Conservation (phyloP, 805 yeast species). For the Metschnikowia santaceciliae region DNA sequence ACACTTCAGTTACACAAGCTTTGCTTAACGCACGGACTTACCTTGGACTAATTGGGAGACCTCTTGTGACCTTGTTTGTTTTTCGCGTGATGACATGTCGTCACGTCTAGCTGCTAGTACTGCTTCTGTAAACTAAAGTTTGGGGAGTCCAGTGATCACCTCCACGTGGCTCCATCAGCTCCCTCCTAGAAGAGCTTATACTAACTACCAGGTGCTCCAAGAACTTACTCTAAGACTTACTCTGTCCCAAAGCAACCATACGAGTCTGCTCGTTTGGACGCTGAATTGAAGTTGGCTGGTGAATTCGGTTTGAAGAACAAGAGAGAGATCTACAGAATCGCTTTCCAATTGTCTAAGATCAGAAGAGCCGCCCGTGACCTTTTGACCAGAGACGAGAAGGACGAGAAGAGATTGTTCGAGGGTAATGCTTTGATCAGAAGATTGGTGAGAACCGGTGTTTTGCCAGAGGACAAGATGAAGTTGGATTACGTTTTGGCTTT, state of each 20-base stretch:
- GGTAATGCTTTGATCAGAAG: conserved; percentile 99
- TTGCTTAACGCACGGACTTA: not conserved
- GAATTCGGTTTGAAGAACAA: conserved; percentile 99
- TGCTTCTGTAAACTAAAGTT: conserved; percentile 3
- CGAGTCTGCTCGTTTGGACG: conserved; percentile 99
- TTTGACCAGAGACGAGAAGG: conserved; percentile 99
- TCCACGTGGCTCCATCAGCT: not conserved
- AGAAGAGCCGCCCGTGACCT: conserved; percentile 99
- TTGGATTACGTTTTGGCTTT: conserved; percentile 99
- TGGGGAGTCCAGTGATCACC: not conserved
- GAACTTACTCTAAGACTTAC: conserved; percentile 99
- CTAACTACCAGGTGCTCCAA: conserved; percentile 81
- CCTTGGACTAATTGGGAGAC: not conserved
- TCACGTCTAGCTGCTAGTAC: not conserved
- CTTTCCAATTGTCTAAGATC: conserved; percentile 98
- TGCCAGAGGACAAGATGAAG: conserved; percentile 99
- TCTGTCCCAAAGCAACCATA: conserved; percentile 99
- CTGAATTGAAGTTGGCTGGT: conserved; percentile 99
- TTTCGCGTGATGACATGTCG: not conserved
- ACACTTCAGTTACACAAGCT: conserved; percentile 66
- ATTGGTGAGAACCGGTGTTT: conserved; percentile 97
- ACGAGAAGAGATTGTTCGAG: conserved; percentile 99
- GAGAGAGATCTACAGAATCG: conserved; percentile 99
- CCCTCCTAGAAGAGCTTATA: conserved; percentile 4
- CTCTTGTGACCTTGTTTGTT: not conserved